Evolutionary conservation across 805 yeast genomes (phyloP).

Genomic region (Zygosaccharomyces siamensis): DNA sequence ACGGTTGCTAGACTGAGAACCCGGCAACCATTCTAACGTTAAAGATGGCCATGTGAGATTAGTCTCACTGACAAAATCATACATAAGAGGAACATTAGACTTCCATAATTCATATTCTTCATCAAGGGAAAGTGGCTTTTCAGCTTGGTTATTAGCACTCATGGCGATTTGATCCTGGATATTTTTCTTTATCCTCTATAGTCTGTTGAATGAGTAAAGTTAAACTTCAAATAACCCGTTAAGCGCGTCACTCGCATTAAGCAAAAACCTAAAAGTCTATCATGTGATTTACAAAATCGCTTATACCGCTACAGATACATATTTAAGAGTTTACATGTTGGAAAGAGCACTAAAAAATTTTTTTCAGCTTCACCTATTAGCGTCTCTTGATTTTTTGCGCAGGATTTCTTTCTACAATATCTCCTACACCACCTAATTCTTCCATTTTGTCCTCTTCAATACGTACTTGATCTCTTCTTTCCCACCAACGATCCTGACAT

Average conservation of each 20-base stretch:
- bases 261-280: not conserved
- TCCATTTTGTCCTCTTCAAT: conserved; percentile 84
- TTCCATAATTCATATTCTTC: conserved; percentile 76
- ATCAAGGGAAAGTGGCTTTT: conserved; percentile 34
- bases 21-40: conserved; percentile 72
- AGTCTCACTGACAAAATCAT: conserved; percentile 76
- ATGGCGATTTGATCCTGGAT: not conserved
- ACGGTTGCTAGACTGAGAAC: conserved; percentile 29
- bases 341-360: not conserved
- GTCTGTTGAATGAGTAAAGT: not conserved
- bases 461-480: conserved; percentile 88
- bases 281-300: conserved; percentile 1
- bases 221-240: not conserved
- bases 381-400: conserved; percentile 52
- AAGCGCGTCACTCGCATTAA: not conserved
- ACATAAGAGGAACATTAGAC: conserved; percentile 75
- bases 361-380: conserved; percentile 1
- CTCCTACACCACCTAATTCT: conserved; percentile 87
- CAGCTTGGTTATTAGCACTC: conserved; percentile 20
- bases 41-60: conserved; percentile 79
- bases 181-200: not conserved
- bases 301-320: not conserved
- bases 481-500: conserved; percentile 97
- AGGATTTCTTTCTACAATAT: conserved; percentile 70
- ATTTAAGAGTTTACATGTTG: not conserved